Base-by-base conservation (phyloP, 1,139 yeast species). In the Saccharomyces uvarum region DNA sequence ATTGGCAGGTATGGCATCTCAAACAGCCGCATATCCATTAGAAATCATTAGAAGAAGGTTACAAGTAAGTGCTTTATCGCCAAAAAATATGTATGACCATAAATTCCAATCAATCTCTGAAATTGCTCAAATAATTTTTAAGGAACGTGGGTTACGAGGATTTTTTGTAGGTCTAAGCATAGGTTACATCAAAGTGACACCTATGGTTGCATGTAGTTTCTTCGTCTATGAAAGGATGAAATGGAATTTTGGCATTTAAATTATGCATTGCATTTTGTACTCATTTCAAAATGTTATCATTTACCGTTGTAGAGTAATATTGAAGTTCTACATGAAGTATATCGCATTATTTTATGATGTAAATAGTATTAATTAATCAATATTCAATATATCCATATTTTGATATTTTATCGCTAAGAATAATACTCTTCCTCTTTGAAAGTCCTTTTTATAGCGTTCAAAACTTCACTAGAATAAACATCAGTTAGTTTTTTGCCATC, bases 181-280 rank as follows among this genome's bases (percentile, higher is more conserved):
- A 62, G 99, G 99, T 1, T 93, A 90, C 70, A 80, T 93, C 65
- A 93, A 93, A 72, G 96, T 93, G 48, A 83, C 88, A 21, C 99
- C 99, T 16, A 93, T 93, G 99, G 93, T 85, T 66, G 96, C 98
- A 51, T 91, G 98, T 70, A 86, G 97, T 14, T 93, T 91, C 71
- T 91, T 83, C 69, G 97, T 91, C 33, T 93, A 93, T 71, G 99
- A 93, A 72, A 78, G 97, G 59, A 78, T 85, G 72, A 93, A 93
- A 73, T 73, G 76, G 61, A 68, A 77, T 50, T 73, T 89, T 58
- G 88, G 88, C 47, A 86, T 87, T 55, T 81, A 64, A 64, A 66
- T 31, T 24, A 33, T 21, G 50, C 31, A 44, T 21, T n/a, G 21
- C 24, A 44, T 28, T 32, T 48, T 19, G 5, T 41, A 27, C 31